Conservation (phyloP, 345 rosid species). For the Cardiospermum halicacabum region DNA sequence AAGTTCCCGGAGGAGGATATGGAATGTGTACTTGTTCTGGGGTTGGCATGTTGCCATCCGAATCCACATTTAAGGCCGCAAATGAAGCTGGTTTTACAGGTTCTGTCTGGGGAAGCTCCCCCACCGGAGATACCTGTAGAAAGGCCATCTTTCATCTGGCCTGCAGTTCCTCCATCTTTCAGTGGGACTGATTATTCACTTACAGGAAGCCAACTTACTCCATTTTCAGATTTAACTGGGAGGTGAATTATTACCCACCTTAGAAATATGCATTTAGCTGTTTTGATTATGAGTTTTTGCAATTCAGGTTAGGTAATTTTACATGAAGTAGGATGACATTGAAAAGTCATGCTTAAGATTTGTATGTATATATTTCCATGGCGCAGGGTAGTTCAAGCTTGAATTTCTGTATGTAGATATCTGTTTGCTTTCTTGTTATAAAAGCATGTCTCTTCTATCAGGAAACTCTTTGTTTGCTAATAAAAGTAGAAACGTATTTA, state of each 20-base stretch:
- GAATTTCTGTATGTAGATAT: background rate
- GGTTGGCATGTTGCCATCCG: slow-evolving; percentile 78
- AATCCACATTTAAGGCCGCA: slow-evolving; percentile 67
- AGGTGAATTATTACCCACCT: slow-evolving; percentile 18
- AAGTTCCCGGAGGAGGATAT: slow-evolving; percentile 32
- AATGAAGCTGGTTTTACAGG: slow-evolving; percentile 58
- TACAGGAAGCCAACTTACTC: slow-evolving; percentile 23
- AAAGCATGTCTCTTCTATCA: background rate
- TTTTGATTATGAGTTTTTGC: background rate
- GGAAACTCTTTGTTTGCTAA: too few species aligned
- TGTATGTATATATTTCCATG: background rate
- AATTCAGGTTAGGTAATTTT: background rate
- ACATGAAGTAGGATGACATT: too few species aligned
- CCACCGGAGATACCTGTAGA: slow-evolving; percentile 49
- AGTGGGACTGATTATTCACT: slow-evolving; percentile 33
- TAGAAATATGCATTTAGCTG: background rate
- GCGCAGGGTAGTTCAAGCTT: background rate
- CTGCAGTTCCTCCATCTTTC: slow-evolving; percentile 58
- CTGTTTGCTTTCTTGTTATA: too few species aligned
- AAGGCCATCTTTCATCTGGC: slow-evolving; percentile 75
- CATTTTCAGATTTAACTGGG: slow-evolving; percentile 38
- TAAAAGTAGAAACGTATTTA: background rate
- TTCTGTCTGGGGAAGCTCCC: slow-evolving; percentile 50
- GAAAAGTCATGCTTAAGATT: background rate
- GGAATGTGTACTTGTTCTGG: slow-evolving; percentile 49